A percentile compares a stretch with the other conserved stretches of the same genome.
phyloP scores from a whole-genome alignment of 139 green algal species.

The Microglena sp. region DNA sequence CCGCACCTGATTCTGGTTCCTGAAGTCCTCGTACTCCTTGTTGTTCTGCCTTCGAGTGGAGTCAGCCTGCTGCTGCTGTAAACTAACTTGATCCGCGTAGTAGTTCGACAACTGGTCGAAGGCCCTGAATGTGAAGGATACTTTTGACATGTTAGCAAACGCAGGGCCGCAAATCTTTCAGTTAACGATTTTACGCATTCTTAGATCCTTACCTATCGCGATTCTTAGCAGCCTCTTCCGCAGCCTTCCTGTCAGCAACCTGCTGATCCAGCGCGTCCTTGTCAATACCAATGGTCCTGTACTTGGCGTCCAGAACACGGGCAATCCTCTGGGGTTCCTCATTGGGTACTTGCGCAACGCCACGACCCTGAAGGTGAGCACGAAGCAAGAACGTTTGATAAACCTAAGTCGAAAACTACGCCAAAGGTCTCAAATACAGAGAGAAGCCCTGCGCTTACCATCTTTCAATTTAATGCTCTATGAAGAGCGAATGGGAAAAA shows the following conservation, averaged over 20 bases:
- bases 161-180: neutral
- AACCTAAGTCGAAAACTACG: too few species aligned
- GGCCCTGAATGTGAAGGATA: slow-evolving; percentile 28
- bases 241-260: slow-evolving; percentile 26
- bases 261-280: slow-evolving; percentile 37
- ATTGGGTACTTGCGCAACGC: slow-evolving; percentile 41
- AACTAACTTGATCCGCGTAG: slow-evolving; percentile 34
- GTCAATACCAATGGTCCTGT: slow-evolving; percentile 32
- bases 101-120: slow-evolving; percentile 38
- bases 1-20: slow-evolving; percentile 22
- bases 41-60: slow-evolving; percentile 14
- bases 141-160: neutral
- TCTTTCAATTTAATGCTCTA: too few species aligned
- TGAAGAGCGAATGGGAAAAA: too few species aligned
- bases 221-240: slow-evolving; percentile 22
- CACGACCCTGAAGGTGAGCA: slow-evolving; percentile 30
- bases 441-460: too few species aligned
- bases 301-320: slow-evolving; percentile 60
- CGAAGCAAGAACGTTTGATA: too few species aligned
- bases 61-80: slow-evolving; percentile 41
- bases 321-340: slow-evolving; percentile 46
- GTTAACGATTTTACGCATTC: neutral
- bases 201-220: slow-evolving; percentile 50
- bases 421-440: too few species aligned
- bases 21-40: slow-evolving; percentile 28